Evolutionary conservation across 2,329 filamentous ascomycete genomes (phyloP), one percentile per base, ranked within the genome.

Genomic region (Zalaria sp.): DNA sequence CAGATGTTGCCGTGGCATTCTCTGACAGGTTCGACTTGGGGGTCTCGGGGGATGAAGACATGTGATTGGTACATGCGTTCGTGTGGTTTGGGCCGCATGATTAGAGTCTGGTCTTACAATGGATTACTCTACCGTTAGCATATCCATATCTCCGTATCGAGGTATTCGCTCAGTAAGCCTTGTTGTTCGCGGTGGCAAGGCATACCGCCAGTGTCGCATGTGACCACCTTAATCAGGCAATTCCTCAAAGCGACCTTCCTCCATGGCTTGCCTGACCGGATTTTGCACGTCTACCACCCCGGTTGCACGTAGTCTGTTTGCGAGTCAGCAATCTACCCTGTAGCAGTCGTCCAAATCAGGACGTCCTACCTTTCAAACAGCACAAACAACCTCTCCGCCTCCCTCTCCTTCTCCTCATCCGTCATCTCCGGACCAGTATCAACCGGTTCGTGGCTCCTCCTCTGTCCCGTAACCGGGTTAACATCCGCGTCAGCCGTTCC

Each of bases 391-490:
- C 78, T 75, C 61, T 95, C 89, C 0, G 88, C 89, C 57, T 98
- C 91, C 44, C 83, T 71, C 59, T 94, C 84, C 60, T 89, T 95
- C 64, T 96, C 89, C 49, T 88, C 87, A 37, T 83, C 69, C 0
- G 83, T 91, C 89, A 96, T 94, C 35, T 88, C 83, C 32, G 68
- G 70, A 49, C 86, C 80, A 39, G 85, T 55, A 5, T 46, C 42
- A 7, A 40, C 37, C 5, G 50, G 46, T 41, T 60, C 57, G 2
- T 53, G 53, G 42, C 45, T 47, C 37, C 51, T 46, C 48, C 81
- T 78, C 59, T 95, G 88, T 0, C 88, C 88, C 1, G 88, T 95
- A 28, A 95, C 76, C 0, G 88, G 86, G 49, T 95, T 95, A 40
- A 93, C 65, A 51, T 57, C 49, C 39, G 51, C 42, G 48, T 54